These are phyloP conservation scores for Rubia yunnanensis DNA, from an alignment of 257 asterid species.

Conservation along the genomic window DNA sequence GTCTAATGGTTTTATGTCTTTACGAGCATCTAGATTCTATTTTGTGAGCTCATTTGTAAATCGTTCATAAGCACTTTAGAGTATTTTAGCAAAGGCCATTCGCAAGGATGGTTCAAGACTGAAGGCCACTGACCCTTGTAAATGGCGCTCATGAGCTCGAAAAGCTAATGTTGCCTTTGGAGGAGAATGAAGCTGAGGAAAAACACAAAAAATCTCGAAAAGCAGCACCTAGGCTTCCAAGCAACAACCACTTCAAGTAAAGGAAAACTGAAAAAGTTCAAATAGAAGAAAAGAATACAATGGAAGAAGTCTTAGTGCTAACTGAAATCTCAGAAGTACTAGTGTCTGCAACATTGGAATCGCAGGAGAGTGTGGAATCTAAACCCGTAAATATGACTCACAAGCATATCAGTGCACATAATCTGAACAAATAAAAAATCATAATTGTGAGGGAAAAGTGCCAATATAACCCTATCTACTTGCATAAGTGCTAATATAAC, in stretches of 20 bases:
- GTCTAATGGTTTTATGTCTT: too few species aligned
- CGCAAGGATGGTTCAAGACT: too few species aligned
- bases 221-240: constrained; percentile 22
- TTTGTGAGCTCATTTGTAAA: too few species aligned
- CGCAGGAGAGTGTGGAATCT: not conserved
- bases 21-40: too few species aligned
- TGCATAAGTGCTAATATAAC: too few species aligned
- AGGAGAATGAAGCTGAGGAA: constrained; percentile 14
- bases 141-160: constrained; percentile 28
- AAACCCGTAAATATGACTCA: not conserved
- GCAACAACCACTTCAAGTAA: constrained; percentile 57
- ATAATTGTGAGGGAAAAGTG: too few species aligned
- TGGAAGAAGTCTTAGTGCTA: constrained; percentile 33
- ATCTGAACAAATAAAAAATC: too few species aligned
- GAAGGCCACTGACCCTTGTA: too few species aligned
- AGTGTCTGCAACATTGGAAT: not conserved
- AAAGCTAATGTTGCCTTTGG: constrained; percentile 30
- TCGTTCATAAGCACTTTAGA: too few species aligned
- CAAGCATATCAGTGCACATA: not conserved
- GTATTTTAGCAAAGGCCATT: too few species aligned
- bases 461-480: too few species aligned
- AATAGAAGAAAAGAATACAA: constrained; percentile 17
- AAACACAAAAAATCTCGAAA: constrained; percentile 8
- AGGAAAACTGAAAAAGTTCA: constrained; percentile 29
- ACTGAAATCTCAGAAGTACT: too few species aligned